Percentiles rank a stretch among this genome's conserved stretches.
Conservation (phyloP, 305 asterid species). For the Stenogyne calaminthoides region DNA sequence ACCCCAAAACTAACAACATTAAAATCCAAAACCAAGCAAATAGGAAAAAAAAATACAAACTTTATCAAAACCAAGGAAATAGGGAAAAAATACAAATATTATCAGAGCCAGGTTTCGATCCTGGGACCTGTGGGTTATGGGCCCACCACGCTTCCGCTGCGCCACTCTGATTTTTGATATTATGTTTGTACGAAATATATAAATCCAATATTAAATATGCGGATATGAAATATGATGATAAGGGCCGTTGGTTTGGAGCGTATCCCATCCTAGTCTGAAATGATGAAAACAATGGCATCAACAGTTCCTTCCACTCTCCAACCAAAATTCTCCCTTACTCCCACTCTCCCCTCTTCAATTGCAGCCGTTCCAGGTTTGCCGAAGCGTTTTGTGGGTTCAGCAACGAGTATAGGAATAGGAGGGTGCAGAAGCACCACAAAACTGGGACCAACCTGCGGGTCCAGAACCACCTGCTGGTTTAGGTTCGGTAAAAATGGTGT, state of each 20-base stretch:
- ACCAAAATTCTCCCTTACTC: slow-evolving; percentile 31
- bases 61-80: too few species aligned
- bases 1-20: too few species aligned
- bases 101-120: slow-evolving; percentile 55
- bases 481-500: slow-evolving; percentile 86
- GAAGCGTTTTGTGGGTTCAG: slow-evolving; percentile 37
- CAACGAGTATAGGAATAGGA: slow-evolving; percentile 44
- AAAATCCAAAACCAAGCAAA: too few species aligned
- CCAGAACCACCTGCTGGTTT: slow-evolving; percentile 77
- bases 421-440: slow-evolving; percentile 47
- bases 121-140: slow-evolving; percentile 93
- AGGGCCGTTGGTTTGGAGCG: slow-evolving; percentile 19
- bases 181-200: too few species aligned
- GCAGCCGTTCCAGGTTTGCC: slow-evolving; percentile 3
- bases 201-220: too few species aligned
- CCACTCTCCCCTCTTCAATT: slow-evolving; percentile 17
- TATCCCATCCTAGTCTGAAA: not conserved
- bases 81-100: too few species aligned
- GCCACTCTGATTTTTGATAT: slow-evolving; percentile 72
- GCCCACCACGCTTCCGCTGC: slow-evolving; percentile 97
- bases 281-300: slow-evolving; percentile 48
- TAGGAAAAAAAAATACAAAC: too few species aligned
- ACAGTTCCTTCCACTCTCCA: slow-evolving; percentile 49
- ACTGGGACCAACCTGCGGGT: slow-evolving; percentile 58
- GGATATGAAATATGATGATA: not conserved